Evolutionary conservation across 345 rosid genomes (phyloP).

Genomic region (Noccaea caerulescens): DNA sequence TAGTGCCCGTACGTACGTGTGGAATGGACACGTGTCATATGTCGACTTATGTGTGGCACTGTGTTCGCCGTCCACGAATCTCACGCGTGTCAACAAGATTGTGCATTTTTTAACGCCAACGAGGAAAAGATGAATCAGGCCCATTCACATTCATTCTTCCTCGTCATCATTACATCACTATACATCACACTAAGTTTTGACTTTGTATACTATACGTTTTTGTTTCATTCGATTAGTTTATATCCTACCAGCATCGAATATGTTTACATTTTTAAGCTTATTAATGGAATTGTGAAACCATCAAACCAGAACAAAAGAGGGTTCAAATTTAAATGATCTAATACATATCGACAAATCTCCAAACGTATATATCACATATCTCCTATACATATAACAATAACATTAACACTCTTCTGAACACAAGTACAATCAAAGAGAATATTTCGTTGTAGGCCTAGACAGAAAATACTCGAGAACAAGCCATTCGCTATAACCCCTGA

Average conservation of each 20-base stretch:
- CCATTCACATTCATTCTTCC: conserved; percentile 33
- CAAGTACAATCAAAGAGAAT: neutral
- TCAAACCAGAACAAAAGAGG: too few species aligned
- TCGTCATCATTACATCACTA: conserved; percentile 39
- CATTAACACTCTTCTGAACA: too few species aligned
- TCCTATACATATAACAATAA: too few species aligned
- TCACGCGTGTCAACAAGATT: conserved; percentile 39
- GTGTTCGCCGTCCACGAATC: conserved; percentile 40
- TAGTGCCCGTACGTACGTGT: conserved; percentile 27
- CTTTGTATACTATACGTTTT: neutral
- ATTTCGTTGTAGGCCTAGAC: neutral
- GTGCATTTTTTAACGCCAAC: conserved; percentile 28
- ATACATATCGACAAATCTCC: conserved; percentile 3
- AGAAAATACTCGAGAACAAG: neutral
- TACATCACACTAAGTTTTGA: conserved; percentile 39
- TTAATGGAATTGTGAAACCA: neutral
- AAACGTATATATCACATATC: too few species aligned
- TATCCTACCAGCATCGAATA: neutral
- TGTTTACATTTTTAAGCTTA: neutral
- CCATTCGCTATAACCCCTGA: neutral
- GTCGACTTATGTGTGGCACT: conserved; percentile 34
- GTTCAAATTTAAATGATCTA: neutral
- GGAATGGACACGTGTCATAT: conserved; percentile 13
- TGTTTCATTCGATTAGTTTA: neutral
- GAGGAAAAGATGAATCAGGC: conserved; percentile 41